phyloP scores from a whole-genome alignment of 495 filamentous ascomycete genomes.

The Aspergillus indologenus region DNA sequence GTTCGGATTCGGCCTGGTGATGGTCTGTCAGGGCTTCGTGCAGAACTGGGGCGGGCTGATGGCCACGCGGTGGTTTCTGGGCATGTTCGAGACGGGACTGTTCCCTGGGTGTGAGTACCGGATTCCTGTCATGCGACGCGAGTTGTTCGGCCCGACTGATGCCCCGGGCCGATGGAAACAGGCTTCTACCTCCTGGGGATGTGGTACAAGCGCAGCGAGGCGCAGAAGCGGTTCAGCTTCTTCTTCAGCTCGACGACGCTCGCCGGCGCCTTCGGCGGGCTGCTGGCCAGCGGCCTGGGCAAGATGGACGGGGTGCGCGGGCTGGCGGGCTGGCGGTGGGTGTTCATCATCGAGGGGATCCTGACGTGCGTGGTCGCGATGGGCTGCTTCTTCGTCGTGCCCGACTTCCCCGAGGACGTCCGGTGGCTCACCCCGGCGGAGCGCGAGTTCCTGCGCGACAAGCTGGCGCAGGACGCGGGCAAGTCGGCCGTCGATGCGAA shows the following conservation, averaged over 20 bases:
- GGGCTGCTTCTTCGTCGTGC: constrained; percentile 72
- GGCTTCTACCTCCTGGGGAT: constrained; percentile 64
- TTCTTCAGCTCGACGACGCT: constrained; percentile 80
- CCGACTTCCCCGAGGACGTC: constrained; percentile 64
- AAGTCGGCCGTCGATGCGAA: constrained; percentile 59
- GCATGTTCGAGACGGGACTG: constrained; percentile 72
- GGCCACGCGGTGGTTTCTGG: constrained; percentile 75
- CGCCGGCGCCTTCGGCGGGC: constrained; percentile 84
- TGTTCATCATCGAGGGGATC: constrained; percentile 66
- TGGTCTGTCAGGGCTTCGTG: constrained; percentile 70
- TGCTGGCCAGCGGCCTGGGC: constrained; percentile 77
- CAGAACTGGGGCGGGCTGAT: constrained; percentile 69
- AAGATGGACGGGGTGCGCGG: constrained; percentile 64
- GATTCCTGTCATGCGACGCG: no score
- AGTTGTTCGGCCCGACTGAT: not conserved
- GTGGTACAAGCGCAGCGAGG: constrained; percentile 86
- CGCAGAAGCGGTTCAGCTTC: constrained; percentile 81
- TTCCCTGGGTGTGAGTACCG: constrained; percentile 65
- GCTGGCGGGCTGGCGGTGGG: constrained; percentile 85
- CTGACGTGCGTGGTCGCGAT: constrained; percentile 68
- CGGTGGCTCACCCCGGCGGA: constrained; percentile 67
- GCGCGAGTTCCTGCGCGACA: constrained; percentile 62
- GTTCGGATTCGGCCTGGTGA: constrained; percentile 72
- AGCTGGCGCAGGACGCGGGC: constrained; percentile 78
- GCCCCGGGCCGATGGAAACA: constrained; percentile 15